Conservation (phyloP, 768 basidiomycete genomes). For the Tylopilus sp. region DNA sequence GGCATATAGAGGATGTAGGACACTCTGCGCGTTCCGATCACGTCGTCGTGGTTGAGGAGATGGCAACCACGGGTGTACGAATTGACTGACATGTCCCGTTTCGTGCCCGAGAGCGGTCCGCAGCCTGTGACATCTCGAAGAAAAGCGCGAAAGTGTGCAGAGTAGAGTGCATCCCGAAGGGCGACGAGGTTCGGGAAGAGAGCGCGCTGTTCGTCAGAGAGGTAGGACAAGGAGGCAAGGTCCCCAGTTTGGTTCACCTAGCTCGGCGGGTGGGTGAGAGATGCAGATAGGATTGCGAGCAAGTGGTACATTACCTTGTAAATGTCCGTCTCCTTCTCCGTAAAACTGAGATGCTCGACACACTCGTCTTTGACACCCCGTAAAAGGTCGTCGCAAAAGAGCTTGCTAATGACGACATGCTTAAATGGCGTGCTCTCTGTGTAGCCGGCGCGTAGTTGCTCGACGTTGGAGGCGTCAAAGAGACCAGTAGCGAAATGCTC, state of each 20-base stretch:
- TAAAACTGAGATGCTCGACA: conserved; percentile 70
- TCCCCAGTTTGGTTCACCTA: conserved; percentile 98
- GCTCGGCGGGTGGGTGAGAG: background rate
- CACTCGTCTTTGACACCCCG: conserved; percentile 83
- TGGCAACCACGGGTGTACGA: conserved; percentile 90
- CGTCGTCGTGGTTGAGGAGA: conserved; percentile 97
- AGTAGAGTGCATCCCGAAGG: conserved; percentile 92
- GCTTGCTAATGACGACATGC: conserved; percentile 72
- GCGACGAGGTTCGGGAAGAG: conserved; percentile 76
- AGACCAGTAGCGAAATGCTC: conserved; percentile 39
- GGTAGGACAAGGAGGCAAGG: conserved; percentile 87
- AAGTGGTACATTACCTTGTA: conserved; percentile 70
- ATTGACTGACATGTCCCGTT: conserved; percentile 95
- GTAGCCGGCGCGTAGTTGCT: conserved; percentile 56
- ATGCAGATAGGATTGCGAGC: background rate
- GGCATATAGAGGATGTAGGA: conserved; percentile 98
- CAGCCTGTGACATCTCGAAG: conserved; percentile 87
- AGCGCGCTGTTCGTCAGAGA: conserved; percentile 70
- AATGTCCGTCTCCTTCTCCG: conserved; percentile 97
- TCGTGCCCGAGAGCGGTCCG: conserved; percentile 84
- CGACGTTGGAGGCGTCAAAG: conserved; percentile 55
- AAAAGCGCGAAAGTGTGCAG: conserved; percentile 74
- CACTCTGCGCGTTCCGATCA: conserved; percentile 89
- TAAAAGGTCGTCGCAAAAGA: conserved; percentile 83
- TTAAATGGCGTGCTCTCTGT: conserved; percentile 66